Evolutionary conservation across 768 basidiomycete genomes (phyloP).

Genomic region (Goffeauzyma gilvescens): DNA sequence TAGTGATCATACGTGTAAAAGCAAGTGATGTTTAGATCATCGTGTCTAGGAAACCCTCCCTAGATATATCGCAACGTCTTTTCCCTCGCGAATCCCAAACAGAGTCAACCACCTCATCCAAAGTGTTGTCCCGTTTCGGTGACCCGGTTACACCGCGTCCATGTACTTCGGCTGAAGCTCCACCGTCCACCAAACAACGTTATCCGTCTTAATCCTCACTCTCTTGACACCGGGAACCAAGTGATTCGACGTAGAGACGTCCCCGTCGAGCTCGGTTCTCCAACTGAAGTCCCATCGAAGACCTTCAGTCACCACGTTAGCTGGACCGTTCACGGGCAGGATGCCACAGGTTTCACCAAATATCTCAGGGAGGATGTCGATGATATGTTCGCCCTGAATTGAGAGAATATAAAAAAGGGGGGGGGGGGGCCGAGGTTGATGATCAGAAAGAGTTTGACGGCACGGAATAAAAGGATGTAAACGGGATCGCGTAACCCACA

Average conservation of each 20-base stretch:
- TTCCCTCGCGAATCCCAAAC: no score
- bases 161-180: no score
- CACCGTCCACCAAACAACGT: slow-evolving; percentile 77
- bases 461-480: neutral
- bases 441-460: neutral
- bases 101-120: no score
- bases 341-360: slow-evolving; percentile 83
- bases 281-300: slow-evolving; percentile 77
- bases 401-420: neutral
- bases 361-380: slow-evolving; percentile 50
- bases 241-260: slow-evolving; percentile 88
- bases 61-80: no score
- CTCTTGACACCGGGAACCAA: slow-evolving; percentile 46
- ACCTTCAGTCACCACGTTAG: slow-evolving; percentile 61
- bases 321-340: slow-evolving; percentile 63
- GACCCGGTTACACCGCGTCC: no score
- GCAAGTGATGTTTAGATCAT: no score
- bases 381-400: slow-evolving; percentile 61
- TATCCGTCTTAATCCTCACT: slow-evolving; percentile 57
- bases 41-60: no score
- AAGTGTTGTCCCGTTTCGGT: no score
- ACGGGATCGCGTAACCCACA: slow-evolving; percentile 36
- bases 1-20: no score
- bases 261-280: slow-evolving; percentile 60
- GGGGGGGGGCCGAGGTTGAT: no score